These are phyloP conservation scores for Elsinoe perseae DNA, from an alignment of 2,329 filamentous ascomycete genomes.

Conservation along the genomic window DNA sequence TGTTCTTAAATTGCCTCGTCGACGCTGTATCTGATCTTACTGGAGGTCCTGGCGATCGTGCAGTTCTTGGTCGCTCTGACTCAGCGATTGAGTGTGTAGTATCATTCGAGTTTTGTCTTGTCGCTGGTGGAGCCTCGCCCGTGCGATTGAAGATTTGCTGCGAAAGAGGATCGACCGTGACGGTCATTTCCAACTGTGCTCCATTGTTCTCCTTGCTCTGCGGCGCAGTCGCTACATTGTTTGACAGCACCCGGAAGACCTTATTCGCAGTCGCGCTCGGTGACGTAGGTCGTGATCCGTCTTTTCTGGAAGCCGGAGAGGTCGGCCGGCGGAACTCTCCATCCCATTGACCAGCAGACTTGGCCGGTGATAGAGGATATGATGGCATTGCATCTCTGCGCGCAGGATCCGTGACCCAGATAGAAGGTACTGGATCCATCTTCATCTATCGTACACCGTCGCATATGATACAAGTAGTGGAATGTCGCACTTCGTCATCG, in stretches of 20 bases:
- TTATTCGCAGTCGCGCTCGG: conserved; percentile 18
- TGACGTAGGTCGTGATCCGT: conserved; percentile 12
- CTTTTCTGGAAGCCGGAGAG: conserved; percentile 8
- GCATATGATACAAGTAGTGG: conserved; percentile 3
- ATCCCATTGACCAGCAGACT: conserved; percentile 7
- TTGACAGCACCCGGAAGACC: conserved; percentile 24
- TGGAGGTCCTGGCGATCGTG: not conserved
- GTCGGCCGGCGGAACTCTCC: conserved; percentile 12
- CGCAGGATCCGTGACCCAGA: conserved; percentile 39
- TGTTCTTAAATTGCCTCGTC: conserved; percentile 51
- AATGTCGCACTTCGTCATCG: conserved; percentile 2
- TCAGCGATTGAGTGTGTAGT: conserved; percentile 2
- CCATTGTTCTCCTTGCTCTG: conserved; percentile 10
- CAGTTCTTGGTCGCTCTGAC: not conserved
- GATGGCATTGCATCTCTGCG: conserved; percentile 29
- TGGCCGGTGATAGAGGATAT: conserved; percentile 18
- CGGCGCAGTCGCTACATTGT: conserved; percentile 15
- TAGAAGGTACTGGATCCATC: conserved; percentile 35
- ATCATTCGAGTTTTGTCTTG: conserved; percentile 15
- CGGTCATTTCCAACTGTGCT: conserved; percentile 4
- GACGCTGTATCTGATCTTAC: conserved; percentile 21
- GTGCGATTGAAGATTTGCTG: conserved; percentile 57
- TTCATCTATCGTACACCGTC: conserved; percentile 22
- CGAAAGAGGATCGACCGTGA: conserved; percentile 17
- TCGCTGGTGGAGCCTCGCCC: conserved; percentile 16